Evolutionary conservation across 2,329 filamentous ascomycete species (phyloP).

Genomic region (Sclerotiophoma versabilis): DNA sequence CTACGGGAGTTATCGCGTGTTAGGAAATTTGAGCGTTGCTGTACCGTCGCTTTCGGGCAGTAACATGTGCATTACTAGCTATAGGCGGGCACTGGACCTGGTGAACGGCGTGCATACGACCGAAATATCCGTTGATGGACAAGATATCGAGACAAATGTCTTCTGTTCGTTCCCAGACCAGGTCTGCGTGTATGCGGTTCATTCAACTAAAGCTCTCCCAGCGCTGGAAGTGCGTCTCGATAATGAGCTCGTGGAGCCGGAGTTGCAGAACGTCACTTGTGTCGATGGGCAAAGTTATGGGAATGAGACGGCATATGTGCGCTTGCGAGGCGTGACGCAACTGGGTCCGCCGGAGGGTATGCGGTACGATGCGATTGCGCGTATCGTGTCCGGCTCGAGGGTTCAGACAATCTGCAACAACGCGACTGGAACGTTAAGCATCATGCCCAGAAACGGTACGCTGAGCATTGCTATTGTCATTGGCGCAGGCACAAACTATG

Average conservation of each 20-base stretch:
- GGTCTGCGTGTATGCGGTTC: conserved; percentile 51
- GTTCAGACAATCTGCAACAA: conserved; percentile 22
- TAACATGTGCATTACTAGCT: conserved; percentile 26
- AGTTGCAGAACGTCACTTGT: conserved; percentile 44
- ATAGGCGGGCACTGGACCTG: conserved; percentile 56
- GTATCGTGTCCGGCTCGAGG: conserved; percentile 28
- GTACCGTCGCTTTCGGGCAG: conserved; percentile 40
- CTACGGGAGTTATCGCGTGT: conserved; percentile 58
- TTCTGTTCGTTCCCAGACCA: conserved; percentile 57
- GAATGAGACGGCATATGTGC: conserved; percentile 39
- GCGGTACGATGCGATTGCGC: conserved; percentile 52
- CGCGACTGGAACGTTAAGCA: conserved; percentile 11
- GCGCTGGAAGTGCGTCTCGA: conserved; percentile 52
- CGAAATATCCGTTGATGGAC: conserved; percentile 36
- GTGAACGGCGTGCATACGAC: conserved; percentile 52
- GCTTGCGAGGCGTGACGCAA: conserved; percentile 46
- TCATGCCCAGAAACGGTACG: conserved; percentile 19
- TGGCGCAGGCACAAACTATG: conserved; percentile 58
- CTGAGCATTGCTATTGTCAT: conserved; percentile 52
- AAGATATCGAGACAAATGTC: conserved; percentile 44
- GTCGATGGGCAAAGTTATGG: conserved; percentile 32
- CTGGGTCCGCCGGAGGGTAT: conserved; percentile 53
- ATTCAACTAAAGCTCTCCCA: conserved; percentile 49
- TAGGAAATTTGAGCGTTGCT: conserved; percentile 56
- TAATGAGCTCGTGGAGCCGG: conserved; percentile 49